Percentiles rank a stretch among this genome's conserved stretches.
These are phyloP conservation scores for Aegilops tauschii DNA, from an alignment of 176 grass and related monocot species.

Conservation along the genomic window DNA sequence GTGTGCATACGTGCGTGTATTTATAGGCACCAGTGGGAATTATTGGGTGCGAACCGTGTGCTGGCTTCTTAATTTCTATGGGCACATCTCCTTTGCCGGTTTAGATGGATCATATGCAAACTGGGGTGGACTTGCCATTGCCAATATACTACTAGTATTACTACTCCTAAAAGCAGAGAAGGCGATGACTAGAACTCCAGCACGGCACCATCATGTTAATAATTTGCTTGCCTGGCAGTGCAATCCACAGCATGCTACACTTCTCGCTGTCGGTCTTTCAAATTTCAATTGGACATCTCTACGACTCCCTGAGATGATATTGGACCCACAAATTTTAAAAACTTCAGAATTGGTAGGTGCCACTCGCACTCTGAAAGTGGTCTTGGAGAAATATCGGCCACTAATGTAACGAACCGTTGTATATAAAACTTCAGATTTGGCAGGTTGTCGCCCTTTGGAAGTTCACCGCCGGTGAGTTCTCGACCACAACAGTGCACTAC, in stretches of 20 bases:
- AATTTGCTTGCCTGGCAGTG: background rate
- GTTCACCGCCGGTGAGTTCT: background rate
- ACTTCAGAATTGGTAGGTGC: background rate
- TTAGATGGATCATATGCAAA: too few relatives aligned
- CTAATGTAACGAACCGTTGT: background rate
- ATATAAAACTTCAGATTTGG: background rate
- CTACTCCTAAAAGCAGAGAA: background rate
- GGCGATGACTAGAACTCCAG: background rate
- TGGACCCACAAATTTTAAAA: background rate
- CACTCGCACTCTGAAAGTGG: background rate
- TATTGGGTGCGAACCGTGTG: constrained; percentile 9
- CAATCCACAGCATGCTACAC: background rate
- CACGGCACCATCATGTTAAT: background rate
- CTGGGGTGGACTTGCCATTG: too few relatives aligned
- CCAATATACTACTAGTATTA: too few relatives aligned
- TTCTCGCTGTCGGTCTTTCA: background rate
- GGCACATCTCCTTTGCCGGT: background rate
- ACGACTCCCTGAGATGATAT: background rate
- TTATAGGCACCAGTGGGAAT: constrained; percentile 8
- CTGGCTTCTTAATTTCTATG: background rate
- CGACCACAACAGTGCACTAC: background rate
- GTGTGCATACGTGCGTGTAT: background rate
- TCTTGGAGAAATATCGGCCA: background rate
- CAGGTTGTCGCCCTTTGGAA: background rate
- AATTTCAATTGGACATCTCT: background rate